Percentiles rank a stretch among this genome's conserved stretches.
Conservation (phyloP, 2,329 filamentous ascomycete species). For the Talaromyces sp. region DNA sequence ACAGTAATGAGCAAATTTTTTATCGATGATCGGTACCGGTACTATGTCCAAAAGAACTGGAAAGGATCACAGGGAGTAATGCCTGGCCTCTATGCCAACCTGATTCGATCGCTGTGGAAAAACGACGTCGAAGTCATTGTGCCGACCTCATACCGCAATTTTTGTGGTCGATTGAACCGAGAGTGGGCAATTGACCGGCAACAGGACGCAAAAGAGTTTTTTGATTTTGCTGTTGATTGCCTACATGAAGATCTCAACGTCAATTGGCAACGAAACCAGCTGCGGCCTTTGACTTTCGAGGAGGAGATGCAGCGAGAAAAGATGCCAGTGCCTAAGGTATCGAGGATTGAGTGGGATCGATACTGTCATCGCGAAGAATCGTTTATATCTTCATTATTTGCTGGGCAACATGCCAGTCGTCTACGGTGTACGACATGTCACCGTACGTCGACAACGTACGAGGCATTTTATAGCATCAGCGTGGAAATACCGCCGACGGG, state of each 20-base stretch:
- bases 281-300: constrained; percentile 54
- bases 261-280: constrained; percentile 55
- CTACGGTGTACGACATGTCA: constrained; percentile 59
- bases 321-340: constrained; percentile 60
- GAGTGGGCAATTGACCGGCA: constrained; percentile 71
- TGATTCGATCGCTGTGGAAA: constrained; percentile 61
- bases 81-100: constrained; percentile 58
- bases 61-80: constrained; percentile 62
- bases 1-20: constrained; percentile 59
- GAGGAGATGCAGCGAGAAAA: constrained; percentile 60
- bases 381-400: constrained; percentile 76
- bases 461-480: constrained; percentile 66
- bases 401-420: constrained; percentile 62
- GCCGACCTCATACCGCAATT: constrained; percentile 61
- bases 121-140: constrained; percentile 48
- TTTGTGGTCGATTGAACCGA: constrained; percentile 60
- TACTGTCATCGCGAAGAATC: constrained; percentile 67
- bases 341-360: constrained; percentile 68
- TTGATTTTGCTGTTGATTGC: constrained; percentile 74
- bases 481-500: constrained; percentile 64
- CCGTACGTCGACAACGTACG: constrained; percentile 62
- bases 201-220: constrained; percentile 89
- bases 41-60: constrained; percentile 60
- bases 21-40: constrained; percentile 58
- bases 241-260: constrained; percentile 83